Evolutionary conservation across 2,329 filamentous ascomycete species (phyloP), one percentile per base, ranked within the genome.

Genomic region (Dactylellina cionopaga): DNA sequence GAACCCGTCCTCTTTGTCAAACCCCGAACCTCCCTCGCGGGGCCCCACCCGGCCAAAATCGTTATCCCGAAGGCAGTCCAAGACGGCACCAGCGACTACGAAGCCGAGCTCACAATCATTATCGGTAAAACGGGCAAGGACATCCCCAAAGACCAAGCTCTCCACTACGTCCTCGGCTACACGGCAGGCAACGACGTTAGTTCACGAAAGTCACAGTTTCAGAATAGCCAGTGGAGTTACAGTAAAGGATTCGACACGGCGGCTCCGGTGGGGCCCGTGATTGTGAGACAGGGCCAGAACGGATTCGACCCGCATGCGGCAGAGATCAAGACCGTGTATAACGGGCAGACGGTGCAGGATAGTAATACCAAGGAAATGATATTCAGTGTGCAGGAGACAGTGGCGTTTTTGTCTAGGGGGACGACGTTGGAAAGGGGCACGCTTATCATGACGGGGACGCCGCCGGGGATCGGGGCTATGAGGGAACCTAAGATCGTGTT

Each of bases 161-260:
- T 92, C n/a, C 82, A 88, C 56, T 88, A 91, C 77, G 89, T 93
- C 1, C 82, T 92, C 1, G 91, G 91, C 3, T 93, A 92, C 78
- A 84, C 88, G 1, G 85, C 91, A 31, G 89, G 90, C 59, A 91
- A 94, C 80, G 91, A 94, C 79, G 85, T 94, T n/a, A 91, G 88
- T 9, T 44, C 66, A 2, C 52, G 66, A 11, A 63, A 90, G 92
- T 80, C 87, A 90, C 39, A 89, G 91, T 75, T 92, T 89, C 88
- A 89, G 92, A 80, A 80, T 90, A 71, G 85, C 0, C 89, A 92
- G 80, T 91, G 89, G 89, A 74, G 84, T 0, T 81, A 90, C 11
- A 89, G 89, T 35, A 92, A 92, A 79, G 87, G 89, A 2, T 92
- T 91, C 75, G 89, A 92, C 79, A 88, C 87, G 11, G 92, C 89